Conservation (phyloP, 805 yeast genomes). For the Lachancea thermotolerans region DNA sequence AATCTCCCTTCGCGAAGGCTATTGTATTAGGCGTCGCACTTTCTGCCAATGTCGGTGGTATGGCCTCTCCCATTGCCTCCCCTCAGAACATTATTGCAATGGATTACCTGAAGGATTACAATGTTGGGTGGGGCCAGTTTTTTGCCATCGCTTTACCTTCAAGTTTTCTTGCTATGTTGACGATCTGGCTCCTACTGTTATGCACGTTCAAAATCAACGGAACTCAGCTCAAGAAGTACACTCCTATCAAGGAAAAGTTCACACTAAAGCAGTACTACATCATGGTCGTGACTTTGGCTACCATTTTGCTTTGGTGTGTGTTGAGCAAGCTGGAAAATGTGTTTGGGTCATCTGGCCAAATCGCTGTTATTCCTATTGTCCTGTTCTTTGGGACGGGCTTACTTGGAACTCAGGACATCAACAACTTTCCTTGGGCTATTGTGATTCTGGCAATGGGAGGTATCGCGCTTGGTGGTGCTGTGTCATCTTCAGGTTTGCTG, state of each 20-base stretch:
- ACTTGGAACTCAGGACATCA: conserved; percentile 76
- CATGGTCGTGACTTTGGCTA: conserved; percentile 55
- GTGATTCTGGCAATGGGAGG: conserved; percentile 98
- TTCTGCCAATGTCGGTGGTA: conserved; percentile 89
- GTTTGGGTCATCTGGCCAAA: conserved; percentile 89
- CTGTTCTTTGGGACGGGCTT: conserved; percentile 86
- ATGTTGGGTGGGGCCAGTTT: conserved; percentile 83
- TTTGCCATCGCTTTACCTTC: conserved; percentile 84
- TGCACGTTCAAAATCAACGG: conserved; percentile 47
- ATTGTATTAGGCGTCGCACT: conserved; percentile 85
- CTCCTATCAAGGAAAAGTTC: conserved; percentile 56
- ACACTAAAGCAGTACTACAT: conserved; percentile 70
- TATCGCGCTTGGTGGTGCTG: conserved; percentile 88
- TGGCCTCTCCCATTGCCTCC: conserved; percentile 94
- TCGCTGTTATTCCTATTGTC: conserved; percentile 81
- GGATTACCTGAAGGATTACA: conserved; percentile 64
- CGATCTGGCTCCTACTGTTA: conserved; percentile 64
- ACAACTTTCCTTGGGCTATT: conserved; percentile 94
- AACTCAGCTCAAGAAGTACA: conserved; percentile 41
- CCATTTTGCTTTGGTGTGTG: conserved; percentile 87
- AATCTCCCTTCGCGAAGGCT: conserved; percentile 76
- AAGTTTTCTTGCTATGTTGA: conserved; percentile 49
- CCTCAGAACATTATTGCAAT: conserved; percentile 93
- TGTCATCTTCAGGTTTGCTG: conserved; percentile 82
- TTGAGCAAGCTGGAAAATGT: conserved; percentile 61